Evolutionary conservation across 352 stramenopile genomes (phyloP), one percentile per base, ranked within the genome.

Genomic region (Phytophthora quininea): DNA sequence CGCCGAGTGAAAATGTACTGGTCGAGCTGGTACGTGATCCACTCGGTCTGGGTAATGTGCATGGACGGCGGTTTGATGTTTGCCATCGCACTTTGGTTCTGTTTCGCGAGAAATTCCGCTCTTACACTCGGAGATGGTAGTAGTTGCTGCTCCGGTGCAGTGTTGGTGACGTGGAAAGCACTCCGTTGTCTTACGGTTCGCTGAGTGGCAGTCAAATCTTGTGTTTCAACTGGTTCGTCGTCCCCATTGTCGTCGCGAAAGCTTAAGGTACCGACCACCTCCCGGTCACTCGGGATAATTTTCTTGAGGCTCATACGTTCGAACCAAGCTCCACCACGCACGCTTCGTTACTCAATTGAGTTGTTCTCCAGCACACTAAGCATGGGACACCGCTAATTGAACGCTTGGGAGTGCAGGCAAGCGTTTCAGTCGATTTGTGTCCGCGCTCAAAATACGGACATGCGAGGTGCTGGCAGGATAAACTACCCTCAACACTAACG

Each of bases 1-100:
- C 47, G 64, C 14, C 76, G 77, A 5, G 77, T 87, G n/a, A 80
- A 88, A 15, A 91, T 88, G 57, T 88, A 81, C 32, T 74, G 64
- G 64, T 91, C 80, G 11, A 89, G 48, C 14, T 69, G 61, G 53
- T 91, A 91, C 4, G 62, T 67, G 4, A 67, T 31, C 12, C 75
- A 69, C 10, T 85, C 82, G 11, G 54, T 30, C 11, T 55, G 24
- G 9, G 76, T 75, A 27, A 88, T 71, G 24, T 74, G 33, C 14
- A 45, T 59, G 2, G 49, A 55, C 15, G 62, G 49, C 3, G 29
- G n/a, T 19, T 51, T 42, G 30, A 54, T 57, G n/a, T 37, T 62
- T 31, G 49, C 52, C 9, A 67, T 60, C 15, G 45, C 60, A 24
- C 19, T 24, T 56, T 19, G 60, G 15, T 67, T 62, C 53, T 67